phyloP scores from a whole-genome alignment of 2,329 filamentous ascomycete species.

The Lachnum nothofagi region DNA sequence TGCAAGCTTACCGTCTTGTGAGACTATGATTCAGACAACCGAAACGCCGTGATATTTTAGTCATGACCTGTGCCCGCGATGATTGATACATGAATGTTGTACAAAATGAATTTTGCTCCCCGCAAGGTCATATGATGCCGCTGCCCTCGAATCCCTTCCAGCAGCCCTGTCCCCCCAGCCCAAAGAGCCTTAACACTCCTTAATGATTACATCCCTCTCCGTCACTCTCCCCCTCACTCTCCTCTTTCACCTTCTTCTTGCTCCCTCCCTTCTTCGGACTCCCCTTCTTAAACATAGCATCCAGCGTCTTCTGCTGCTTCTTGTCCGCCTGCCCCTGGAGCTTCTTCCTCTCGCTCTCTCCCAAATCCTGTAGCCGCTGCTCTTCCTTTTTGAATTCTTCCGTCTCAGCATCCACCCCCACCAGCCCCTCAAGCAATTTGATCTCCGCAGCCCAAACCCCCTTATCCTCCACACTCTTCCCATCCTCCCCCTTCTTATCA shows the following conservation, averaged over 20 bases:
- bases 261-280: constrained; percentile 37
- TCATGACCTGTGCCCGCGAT: no score
- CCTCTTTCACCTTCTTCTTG: constrained; percentile 31
- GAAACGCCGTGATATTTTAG: no score
- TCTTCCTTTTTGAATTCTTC: constrained; percentile 67
- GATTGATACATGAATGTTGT: no score
- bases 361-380: constrained; percentile 59
- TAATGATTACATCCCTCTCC: constrained; percentile 28
- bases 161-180: no score
- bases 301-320: constrained; percentile 33
- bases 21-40: no score
- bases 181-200: constrained; percentile 3
- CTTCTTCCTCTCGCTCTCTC: constrained; percentile 65
- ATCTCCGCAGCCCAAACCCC: constrained; percentile 89
- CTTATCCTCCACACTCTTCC: constrained; percentile 70
- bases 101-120: no score
- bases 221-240: constrained; percentile 19
- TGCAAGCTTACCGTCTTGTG: no score
- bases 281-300: constrained; percentile 35
- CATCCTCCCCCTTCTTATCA: constrained; percentile 61
- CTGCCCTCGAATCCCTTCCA: no score
- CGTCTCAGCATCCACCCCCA: constrained; percentile 75
- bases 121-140: no score
- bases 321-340: constrained; percentile 71
- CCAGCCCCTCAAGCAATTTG: constrained; percentile 82